Conservation (phyloP, 192 early-diverging fungal species). For the Nowakowskiella sp. region DNA sequence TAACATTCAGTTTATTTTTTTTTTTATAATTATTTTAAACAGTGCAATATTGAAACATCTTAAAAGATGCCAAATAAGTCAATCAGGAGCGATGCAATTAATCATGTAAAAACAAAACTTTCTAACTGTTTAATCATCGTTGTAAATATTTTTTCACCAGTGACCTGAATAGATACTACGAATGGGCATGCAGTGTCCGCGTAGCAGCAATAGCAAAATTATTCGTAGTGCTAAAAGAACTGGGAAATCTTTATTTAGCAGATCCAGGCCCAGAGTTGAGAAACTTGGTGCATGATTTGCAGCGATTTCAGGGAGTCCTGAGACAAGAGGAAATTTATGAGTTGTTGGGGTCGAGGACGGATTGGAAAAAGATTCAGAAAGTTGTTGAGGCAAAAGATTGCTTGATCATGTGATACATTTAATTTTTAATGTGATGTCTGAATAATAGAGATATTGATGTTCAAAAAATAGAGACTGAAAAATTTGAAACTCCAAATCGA, state of each 20-base stretch:
- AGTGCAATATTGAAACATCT: slow-evolving; percentile 80
- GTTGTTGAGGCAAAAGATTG: slow-evolving; percentile 61
- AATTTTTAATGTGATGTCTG: no score
- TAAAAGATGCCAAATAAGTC: slow-evolving; percentile 68
- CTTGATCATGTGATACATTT: no score
- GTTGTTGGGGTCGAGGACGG: slow-evolving; percentile 64
- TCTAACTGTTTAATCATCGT: slow-evolving; percentile 2
- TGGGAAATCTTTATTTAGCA: slow-evolving; percentile 76
- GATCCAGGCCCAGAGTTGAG: slow-evolving; percentile 62
- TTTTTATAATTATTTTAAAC: slow-evolving; percentile 1
- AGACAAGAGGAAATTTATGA: slow-evolving; percentile 77
- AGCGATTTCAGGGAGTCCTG: slow-evolving; percentile 63
- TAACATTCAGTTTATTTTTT: background rate
- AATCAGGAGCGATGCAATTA: slow-evolving; percentile 82
- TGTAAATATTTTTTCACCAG: slow-evolving; percentile 22
- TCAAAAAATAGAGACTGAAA: no score
- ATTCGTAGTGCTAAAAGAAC: slow-evolving; percentile 69
- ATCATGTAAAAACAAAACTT: slow-evolving; percentile 44
- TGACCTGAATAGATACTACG: slow-evolving; percentile 74
- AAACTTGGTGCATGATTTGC: slow-evolving; percentile 67
- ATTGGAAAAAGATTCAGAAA: slow-evolving; percentile 70
- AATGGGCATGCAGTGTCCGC: slow-evolving; percentile 55
- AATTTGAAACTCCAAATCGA: no score
- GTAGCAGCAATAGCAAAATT: slow-evolving; percentile 59
- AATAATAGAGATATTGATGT: no score